A percentile compares a stretch with the other conserved stretches of the same genome.
Evolutionary conservation across 257 asterid species (phyloP).

Genomic region (Solanum chiquidenum): DNA sequence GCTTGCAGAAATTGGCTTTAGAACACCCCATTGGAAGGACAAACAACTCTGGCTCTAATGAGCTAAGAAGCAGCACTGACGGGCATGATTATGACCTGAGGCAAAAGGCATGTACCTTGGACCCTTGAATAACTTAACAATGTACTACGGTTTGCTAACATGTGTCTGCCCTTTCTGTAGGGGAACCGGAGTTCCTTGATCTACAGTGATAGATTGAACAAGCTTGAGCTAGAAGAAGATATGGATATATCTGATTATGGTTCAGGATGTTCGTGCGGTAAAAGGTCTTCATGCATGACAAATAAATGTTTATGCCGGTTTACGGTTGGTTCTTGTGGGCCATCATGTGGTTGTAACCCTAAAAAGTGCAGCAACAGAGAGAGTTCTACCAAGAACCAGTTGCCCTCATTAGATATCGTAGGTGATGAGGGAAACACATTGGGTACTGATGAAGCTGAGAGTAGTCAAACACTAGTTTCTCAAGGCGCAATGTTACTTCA

Average conservation of each 20-base stretch:
- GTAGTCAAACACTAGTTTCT: constrained; percentile 39
- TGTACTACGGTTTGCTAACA: neutral
- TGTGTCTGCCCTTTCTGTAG: constrained; percentile 13
- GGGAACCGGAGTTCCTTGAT: constrained; percentile 45
- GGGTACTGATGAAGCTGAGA: constrained; percentile 30
- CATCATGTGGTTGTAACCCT: constrained; percentile 49
- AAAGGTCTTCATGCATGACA: constrained; percentile 59
- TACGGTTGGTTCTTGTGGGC: constrained; percentile 36
- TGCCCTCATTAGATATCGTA: constrained; percentile 7
- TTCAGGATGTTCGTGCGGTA: constrained; percentile 60
- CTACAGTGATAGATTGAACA: constrained; percentile 20
- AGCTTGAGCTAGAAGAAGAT: constrained; percentile 37
- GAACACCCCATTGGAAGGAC: constrained; percentile 33
- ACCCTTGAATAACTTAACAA: neutral
- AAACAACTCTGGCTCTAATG: constrained; percentile 6
- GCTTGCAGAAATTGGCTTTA: constrained; percentile 42
- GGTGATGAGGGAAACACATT: constrained; percentile 12
- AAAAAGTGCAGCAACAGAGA: constrained; percentile 58
- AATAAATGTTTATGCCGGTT: constrained; percentile 78
- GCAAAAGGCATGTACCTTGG: constrained; percentile 38
- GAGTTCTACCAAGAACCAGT: neutral
- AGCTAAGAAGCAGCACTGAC: constrained; percentile 20
- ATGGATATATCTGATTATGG: constrained; percentile 68
- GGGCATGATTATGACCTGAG: constrained; percentile 65
- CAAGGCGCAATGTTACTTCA: constrained; percentile 86